Conservation (phyloP, 1,284 basidiomycete genomes). For the Inonotus obliquus region DNA sequence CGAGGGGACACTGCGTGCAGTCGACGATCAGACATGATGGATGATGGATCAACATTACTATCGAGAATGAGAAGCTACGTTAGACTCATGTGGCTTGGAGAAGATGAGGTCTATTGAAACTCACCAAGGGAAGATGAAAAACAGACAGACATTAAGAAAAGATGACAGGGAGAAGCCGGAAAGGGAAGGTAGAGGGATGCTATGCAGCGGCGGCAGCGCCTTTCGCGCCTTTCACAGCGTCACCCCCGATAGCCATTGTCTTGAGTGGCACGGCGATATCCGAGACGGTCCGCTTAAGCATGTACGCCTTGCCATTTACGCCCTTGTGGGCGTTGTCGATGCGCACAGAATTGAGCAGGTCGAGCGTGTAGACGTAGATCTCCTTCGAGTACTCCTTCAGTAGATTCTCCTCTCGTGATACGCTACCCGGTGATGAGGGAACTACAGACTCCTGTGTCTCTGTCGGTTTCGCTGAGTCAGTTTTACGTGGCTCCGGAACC, state of each 20-base stretch:
- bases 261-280: conserved; percentile 15
- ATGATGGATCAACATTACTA: neutral
- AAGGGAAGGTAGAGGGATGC: neutral
- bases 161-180: too few relatives aligned
- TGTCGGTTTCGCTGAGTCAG: neutral
- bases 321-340: conserved; percentile 11
- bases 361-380: conserved; percentile 15
- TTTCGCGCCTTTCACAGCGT: neutral
- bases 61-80: neutral
- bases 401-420: conserved; percentile 7
- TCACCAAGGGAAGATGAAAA: neutral
- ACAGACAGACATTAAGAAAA: too few relatives aligned
- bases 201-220: neutral
- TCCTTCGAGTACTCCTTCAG: conserved; percentile 17
- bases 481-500: neutral
- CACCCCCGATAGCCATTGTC: conserved; percentile 1
- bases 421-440: neutral
- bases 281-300: conserved; percentile 17
- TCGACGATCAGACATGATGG: conserved; percentile 1
- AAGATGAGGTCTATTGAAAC: neutral
- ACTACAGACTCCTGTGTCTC: neutral
- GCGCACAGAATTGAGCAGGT: conserved; percentile 14
- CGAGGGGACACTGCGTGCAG: neutral
- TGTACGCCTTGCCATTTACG: conserved; percentile 11
- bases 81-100: neutral